Conservation (phyloP, 176 grass and related monocot genomes). For the Triticum dicoccoides region DNA sequence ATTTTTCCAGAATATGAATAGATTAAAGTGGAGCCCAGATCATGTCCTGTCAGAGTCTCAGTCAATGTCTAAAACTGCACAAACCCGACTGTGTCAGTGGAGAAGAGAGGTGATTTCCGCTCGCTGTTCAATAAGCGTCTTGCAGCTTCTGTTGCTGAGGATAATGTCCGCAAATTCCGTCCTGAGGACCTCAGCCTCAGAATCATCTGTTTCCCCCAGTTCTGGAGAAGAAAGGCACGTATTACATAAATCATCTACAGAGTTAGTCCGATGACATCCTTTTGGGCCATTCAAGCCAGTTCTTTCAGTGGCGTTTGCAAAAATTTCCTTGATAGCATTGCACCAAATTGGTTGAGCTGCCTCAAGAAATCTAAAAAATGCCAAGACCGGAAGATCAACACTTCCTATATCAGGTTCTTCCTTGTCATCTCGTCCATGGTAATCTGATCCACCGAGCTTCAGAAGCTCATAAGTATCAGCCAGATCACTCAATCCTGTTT, state of each 20-base stretch:
- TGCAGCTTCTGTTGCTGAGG: neutral
- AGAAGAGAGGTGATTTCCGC: neutral
- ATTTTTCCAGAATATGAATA: neutral
- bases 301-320: slow-evolving; percentile 26
- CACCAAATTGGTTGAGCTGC: slow-evolving; percentile 62
- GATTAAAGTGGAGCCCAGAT: neutral
- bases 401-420: slow-evolving; percentile 63
- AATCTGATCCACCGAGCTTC: slow-evolving; percentile 81
- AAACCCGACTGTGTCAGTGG: neutral
- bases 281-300: slow-evolving; percentile 15
- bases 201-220: slow-evolving; percentile 8
- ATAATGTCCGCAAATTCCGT: neutral
- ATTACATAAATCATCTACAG: slow-evolving; percentile 29
- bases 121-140: neutral
- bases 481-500: slow-evolving; percentile 56
- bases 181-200: slow-evolving; percentile 44
- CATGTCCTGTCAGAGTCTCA: neutral
- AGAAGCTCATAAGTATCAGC: slow-evolving; percentile 60
- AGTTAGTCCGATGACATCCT: slow-evolving; percentile 19
- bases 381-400: slow-evolving; percentile 55
- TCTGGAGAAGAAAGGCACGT: neutral
- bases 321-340: slow-evolving; percentile 42
- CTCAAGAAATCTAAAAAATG: slow-evolving; percentile 57
- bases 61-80: neutral
- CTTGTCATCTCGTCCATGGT: slow-evolving; percentile 63